These are phyloP conservation scores for Laburnicola sp. DNA, from an alignment of 2,329 filamentous ascomycete species.

Conservation along the genomic window DNA sequence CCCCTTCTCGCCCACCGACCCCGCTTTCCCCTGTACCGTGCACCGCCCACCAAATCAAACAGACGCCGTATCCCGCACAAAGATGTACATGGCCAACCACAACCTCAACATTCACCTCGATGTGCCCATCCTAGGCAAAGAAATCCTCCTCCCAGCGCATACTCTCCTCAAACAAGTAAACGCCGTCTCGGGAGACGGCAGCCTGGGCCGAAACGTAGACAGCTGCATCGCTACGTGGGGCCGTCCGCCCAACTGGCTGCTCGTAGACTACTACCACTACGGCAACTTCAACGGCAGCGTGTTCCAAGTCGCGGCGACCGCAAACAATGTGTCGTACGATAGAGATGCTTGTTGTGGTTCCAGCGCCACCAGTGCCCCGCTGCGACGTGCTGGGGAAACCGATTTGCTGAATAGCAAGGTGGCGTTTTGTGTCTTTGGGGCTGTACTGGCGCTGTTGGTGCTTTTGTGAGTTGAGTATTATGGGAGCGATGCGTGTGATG, in stretches of 20 bases:
- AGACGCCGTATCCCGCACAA: constrained; percentile 54
- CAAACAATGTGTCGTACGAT: constrained; percentile 54
- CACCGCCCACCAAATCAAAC: constrained; percentile 73
- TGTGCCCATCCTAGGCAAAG: constrained; percentile 30
- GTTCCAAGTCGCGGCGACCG: constrained; percentile 44
- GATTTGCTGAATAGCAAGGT: no score
- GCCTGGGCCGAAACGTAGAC: constrained; percentile 32
- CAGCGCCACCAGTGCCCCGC: background rate
- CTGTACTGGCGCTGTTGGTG: no score
- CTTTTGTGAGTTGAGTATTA: no score
- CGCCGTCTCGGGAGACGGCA: constrained; percentile 30
- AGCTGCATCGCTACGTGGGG: constrained; percentile 35
- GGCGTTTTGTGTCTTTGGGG: no score
- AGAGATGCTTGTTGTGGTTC: constrained; percentile 27
- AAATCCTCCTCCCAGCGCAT: constrained; percentile 49
- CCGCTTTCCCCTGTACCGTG: constrained; percentile 74
- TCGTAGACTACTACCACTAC: constrained; percentile 44
- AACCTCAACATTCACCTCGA: constrained; percentile 83
- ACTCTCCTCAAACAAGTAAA: constrained; percentile 35
- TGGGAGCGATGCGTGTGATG: no score
- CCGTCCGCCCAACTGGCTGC: constrained; percentile 41
- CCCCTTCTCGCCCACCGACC: constrained; percentile 73
- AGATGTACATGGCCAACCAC: constrained; percentile 85
- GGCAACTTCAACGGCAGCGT: constrained; percentile 41
- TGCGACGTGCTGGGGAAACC: no score